A percentile compares a stretch with the other conserved stretches of the same genome.
These are phyloP conservation scores for Rhodotorula sp. DNA, from an alignment of 1,284 basidiomycete genomes.

Conservation along the genomic window DNA sequence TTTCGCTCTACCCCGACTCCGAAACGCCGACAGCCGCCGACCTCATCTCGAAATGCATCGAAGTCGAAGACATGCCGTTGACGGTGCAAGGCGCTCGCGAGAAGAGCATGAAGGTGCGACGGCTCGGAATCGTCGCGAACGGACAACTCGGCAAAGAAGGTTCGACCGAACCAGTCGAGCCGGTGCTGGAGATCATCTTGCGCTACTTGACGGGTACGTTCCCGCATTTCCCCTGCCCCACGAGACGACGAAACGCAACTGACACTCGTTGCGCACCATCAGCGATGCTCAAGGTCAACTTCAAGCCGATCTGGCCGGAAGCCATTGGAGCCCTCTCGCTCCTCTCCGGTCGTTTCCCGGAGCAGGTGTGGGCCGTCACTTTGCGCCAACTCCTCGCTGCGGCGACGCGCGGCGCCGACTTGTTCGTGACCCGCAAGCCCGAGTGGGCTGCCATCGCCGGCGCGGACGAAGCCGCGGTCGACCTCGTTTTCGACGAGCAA, in stretches of 20 bases:
- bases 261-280: slow-evolving; percentile 1
- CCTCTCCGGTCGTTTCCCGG: slow-evolving; percentile 61
- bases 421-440: slow-evolving; percentile 35
- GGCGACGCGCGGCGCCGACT: slow-evolving; percentile 32
- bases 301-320: slow-evolving; percentile 82
- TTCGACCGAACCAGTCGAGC: slow-evolving; percentile 30
- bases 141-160: slow-evolving; percentile 29
- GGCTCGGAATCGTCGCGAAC: slow-evolving; percentile 45
- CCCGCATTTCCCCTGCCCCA: slow-evolving; percentile 57
- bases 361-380: slow-evolving; percentile 68
- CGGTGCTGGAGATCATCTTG: slow-evolving; percentile 36
- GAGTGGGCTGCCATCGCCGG: slow-evolving; percentile 23
- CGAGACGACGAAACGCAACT: slow-evolving; percentile 42
- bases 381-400: slow-evolving; percentile 48
- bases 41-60: slow-evolving; percentile 40
- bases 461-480: background rate
- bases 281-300: slow-evolving; percentile 85
- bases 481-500: slow-evolving; percentile 45
- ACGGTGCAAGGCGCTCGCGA: slow-evolving; percentile 72
- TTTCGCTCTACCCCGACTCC: slow-evolving; percentile 34
- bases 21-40: slow-evolving; percentile 33
- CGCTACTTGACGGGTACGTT: slow-evolving; percentile 53
- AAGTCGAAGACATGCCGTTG: slow-evolving; percentile 44
- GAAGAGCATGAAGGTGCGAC: slow-evolving; percentile 65
- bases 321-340: slow-evolving; percentile 65